Conservation (phyloP, 345 rosid genomes). For the Mercurialis annua region DNA sequence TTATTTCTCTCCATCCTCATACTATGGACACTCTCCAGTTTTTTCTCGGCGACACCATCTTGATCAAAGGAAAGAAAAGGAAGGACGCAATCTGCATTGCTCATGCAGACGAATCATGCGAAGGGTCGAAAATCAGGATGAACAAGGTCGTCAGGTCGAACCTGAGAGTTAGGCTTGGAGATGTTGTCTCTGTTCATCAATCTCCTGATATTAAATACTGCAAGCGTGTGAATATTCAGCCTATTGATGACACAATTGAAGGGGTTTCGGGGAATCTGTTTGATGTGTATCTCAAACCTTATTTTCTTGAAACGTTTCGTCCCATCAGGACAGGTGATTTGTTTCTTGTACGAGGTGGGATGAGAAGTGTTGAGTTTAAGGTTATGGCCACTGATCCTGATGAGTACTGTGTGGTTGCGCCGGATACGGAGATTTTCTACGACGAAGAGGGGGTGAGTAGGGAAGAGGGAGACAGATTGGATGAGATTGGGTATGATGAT, state of each 20-base stretch:
- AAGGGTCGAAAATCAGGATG: conserved; percentile 31
- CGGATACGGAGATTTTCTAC: conserved; percentile 93
- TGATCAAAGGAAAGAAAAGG: conserved; percentile 42
- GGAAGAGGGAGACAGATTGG: conserved; percentile 88
- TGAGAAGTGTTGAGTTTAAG: conserved; percentile 94
- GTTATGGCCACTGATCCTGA: conserved; percentile 85
- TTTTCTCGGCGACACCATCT: conserved; percentile 89
- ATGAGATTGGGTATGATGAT: conserved; percentile 95
- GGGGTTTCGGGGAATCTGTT: conserved; percentile 90
- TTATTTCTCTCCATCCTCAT: conserved; percentile 75
- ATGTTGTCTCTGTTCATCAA: conserved; percentile 31
- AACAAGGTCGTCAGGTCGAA: conserved; percentile 32
- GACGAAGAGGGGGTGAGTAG: conserved; percentile 94
- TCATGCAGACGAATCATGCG: conserved; percentile 12
- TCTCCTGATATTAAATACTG: conserved; percentile 77
- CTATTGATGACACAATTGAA: conserved; percentile 85
- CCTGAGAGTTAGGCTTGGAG: conserved; percentile 37
- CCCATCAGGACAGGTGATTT: conserved; percentile 95
- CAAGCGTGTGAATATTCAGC: conserved; percentile 88
- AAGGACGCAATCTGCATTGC: conserved; percentile 6
- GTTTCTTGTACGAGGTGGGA: conserved; percentile 94
- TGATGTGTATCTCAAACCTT: conserved; percentile 90
- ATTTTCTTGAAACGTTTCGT: conserved; percentile 86
- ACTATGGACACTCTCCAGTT: conserved; percentile 99
- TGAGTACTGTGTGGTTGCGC: conserved; percentile 93